Conservation (phyloP, 805 yeast genomes). For the Candida silvicultrix region DNA sequence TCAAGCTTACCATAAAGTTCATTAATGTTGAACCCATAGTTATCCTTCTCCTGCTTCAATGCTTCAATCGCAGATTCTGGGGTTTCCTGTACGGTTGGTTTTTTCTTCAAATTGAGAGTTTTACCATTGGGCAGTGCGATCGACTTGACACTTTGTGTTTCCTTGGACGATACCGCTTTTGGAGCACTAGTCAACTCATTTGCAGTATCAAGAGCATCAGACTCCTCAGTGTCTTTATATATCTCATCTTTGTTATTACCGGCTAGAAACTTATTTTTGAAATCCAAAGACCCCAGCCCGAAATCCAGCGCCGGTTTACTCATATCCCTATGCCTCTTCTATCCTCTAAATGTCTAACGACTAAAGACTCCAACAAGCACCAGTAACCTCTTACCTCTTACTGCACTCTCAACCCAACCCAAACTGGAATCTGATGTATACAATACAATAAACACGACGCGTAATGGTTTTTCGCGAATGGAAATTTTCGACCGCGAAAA, state of each 20-base stretch:
- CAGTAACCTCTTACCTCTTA: neutral
- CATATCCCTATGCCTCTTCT: constrained; percentile 2
- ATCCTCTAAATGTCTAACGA: neutral
- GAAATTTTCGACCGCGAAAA: no score
- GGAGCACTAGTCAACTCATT: neutral
- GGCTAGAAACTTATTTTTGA: constrained; percentile 13
- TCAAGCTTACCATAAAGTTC: constrained; percentile 28
- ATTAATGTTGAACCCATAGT: constrained; percentile 34
- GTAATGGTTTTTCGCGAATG: no score
- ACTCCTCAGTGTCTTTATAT: neutral
- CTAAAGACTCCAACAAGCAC: no score
- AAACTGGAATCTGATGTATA: no score
- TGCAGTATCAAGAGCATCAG: constrained; percentile 1
- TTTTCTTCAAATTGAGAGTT: neutral
- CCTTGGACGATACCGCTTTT: no score
- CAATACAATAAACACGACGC: no score
- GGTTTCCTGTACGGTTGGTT: neutral
- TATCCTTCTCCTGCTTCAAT: constrained; percentile 18
- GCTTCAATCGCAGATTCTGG: neutral
- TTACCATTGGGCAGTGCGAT: constrained; percentile 13
- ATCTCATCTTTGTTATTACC: neutral
- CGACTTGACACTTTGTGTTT: neutral
- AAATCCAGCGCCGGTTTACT: constrained; percentile 16
- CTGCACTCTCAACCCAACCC: no score
- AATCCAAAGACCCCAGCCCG: constrained; percentile 13